Base-by-base conservation (phyloP, 257 asterid species). In the Lithospermum erythrorhizon region DNA sequence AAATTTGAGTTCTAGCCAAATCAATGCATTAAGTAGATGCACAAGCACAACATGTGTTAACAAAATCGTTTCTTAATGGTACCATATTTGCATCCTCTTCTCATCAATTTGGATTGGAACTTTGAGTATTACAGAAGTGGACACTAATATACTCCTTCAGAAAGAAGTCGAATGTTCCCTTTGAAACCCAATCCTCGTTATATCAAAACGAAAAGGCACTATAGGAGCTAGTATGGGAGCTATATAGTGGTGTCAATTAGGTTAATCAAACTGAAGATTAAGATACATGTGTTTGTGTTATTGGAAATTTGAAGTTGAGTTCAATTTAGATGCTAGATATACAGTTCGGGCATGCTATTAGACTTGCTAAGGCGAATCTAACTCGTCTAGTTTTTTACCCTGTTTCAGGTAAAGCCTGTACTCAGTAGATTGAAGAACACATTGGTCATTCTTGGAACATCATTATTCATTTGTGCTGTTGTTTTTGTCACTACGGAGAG, bases 351-450 rank as follows among this genome's bases (percentile, higher is more conserved):
- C 14, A 11, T 14, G 14, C 11, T 37, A 41, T 2, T 11, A 41
- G 49, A 61, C 21, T 21, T 29, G 24, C 27, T 20, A 47, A 21
- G 22, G 25, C 37, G n/a, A 58, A 45, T 22, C 35, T 45, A 18
- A 20, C 30, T 27, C 18, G 11, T 2, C 23, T 30, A 21, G 21
- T 53, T 32, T 14, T 61, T 65, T 52, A 22, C 21, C 23, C 29
- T 22, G 25, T 51, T 25, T 63, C 84, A 90, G 97, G 96, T 90
- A 72, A 90, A 83, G 75, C 97, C 96, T 16, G 89, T 87, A 35
- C 79, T 90, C 27, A 66, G 57, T 41, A 79, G 96, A 75, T 61
- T 90, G 60, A 90, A 90, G 73, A 87, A 82, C 81, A 85, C 89
- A 13, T 84, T 90, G 18, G 71, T 85, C 66, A 75, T 81, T 63